Conservation (phyloP, 1,284 basidiomycete species). For the Athelia sp. region DNA sequence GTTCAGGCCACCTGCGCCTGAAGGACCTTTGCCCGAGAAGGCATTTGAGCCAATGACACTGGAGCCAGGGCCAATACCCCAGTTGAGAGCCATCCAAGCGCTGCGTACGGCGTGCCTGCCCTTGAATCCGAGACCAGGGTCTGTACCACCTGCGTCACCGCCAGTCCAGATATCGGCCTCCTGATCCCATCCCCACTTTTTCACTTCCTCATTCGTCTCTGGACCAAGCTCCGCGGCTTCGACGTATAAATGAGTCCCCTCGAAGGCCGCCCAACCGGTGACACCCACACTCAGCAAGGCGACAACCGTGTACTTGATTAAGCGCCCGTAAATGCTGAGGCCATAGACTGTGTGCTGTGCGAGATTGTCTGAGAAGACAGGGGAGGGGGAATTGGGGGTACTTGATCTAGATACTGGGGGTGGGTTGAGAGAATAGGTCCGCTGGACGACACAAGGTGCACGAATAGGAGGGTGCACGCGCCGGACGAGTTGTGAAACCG, state of each 20-base stretch:
- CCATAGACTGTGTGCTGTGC: slow-evolving; percentile 27
- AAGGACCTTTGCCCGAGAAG: slow-evolving; percentile 27
- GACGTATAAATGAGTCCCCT: slow-evolving; percentile 66
- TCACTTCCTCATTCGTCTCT: slow-evolving; percentile 47
- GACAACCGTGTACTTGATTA: slow-evolving; percentile 28
- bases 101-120: slow-evolving; percentile 65
- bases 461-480: too few species aligned
- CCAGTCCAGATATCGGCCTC: slow-evolving; percentile 74
- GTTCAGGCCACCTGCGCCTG: slow-evolving; percentile 32
- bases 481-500: too few species aligned
- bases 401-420: too few species aligned
- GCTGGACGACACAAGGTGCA: too few species aligned
- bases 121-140: slow-evolving; percentile 61
- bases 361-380: slow-evolving; percentile 16
- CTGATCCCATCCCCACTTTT: slow-evolving; percentile 68
- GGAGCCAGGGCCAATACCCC: slow-evolving; percentile 51
- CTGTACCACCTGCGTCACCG: slow-evolving; percentile 66
- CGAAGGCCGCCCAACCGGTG: slow-evolving; percentile 41
- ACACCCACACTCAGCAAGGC: slow-evolving; percentile 23
- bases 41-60: slow-evolving; percentile 34
- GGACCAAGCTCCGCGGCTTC: slow-evolving; percentile 57
- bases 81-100: slow-evolving; percentile 76
- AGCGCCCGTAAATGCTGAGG: slow-evolving; percentile 24
- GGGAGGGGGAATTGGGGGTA: too few species aligned
- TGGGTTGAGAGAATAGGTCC: too few species aligned